phyloP scores from a whole-genome alignment of 352 stramenopile genomes.

The Globisporangium lucens region DNA sequence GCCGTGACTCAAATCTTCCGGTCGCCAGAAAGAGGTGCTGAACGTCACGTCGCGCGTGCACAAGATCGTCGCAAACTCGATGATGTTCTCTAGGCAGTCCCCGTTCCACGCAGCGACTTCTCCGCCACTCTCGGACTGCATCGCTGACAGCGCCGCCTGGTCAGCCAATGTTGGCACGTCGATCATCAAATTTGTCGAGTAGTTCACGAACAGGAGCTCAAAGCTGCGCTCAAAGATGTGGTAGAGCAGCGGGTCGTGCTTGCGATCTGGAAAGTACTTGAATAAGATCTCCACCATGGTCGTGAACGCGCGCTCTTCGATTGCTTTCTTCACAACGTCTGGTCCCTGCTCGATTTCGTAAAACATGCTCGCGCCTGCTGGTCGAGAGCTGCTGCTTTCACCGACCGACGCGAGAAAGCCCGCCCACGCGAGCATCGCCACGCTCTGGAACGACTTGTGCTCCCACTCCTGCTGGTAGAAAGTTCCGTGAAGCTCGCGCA shows the following conservation, averaged over 20 bases:
- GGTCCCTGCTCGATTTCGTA: constrained; percentile 44
- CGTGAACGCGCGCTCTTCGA: constrained; percentile 66
- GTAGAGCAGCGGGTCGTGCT: constrained; percentile 69
- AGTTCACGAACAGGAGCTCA: constrained; percentile 64
- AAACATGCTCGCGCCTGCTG: constrained; percentile 39
- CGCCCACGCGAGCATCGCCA: constrained; percentile 75
- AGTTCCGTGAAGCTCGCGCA: constrained; percentile 58
- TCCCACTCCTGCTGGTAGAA: constrained; percentile 71
- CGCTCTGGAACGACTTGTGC: constrained; percentile 61
- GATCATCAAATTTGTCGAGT: constrained; percentile 78
- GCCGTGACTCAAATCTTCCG: constrained; percentile 23
- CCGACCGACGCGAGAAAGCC: constrained; percentile 42
- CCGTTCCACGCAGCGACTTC: constrained; percentile 60
- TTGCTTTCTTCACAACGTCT: constrained; percentile 64
- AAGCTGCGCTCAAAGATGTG: constrained; percentile 69
- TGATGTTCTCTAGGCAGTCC: constrained; percentile 77
- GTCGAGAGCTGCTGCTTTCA: constrained; percentile 25
- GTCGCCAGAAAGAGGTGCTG: constrained; percentile 62
- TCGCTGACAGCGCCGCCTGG: constrained; percentile 55
- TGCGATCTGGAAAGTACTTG: constrained; percentile 72
- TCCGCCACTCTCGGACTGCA: constrained; percentile 60
- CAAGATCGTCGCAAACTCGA: constrained; percentile 65
- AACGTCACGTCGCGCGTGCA: constrained; percentile 57
- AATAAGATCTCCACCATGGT: constrained; percentile 66
- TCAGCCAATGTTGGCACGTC: constrained; percentile 73